These are phyloP conservation scores for Kodamaea arcana DNA, from an alignment of 1,139 yeast genomes.

Conservation along the genomic window DNA sequence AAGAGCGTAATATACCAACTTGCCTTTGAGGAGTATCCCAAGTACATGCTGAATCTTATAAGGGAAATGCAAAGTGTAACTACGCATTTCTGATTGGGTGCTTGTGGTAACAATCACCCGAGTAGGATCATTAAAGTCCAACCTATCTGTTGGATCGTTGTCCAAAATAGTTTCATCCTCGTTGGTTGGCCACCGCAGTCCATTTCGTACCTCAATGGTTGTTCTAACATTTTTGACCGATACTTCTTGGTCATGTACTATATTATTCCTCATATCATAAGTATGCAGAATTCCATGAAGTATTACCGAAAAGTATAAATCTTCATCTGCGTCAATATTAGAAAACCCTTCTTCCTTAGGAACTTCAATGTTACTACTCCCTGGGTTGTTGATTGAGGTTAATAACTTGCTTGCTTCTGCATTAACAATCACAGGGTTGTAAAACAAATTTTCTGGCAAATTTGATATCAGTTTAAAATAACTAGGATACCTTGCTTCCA, in stretches of 20 bases:
- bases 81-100: constrained; percentile 12
- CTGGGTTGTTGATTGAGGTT: constrained; percentile 15
- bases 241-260: constrained; percentile 7
- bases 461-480: constrained; percentile 32
- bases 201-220: constrained; percentile 41
- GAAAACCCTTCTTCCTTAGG: constrained; percentile 18
- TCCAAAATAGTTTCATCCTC: constrained; percentile 24
- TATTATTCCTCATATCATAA: constrained; percentile 7
- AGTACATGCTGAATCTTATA: constrained; percentile 40
- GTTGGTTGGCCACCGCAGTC: constrained; percentile 37
- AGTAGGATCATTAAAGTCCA: constrained; percentile 47
- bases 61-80: constrained; percentile 36
- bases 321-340: constrained; percentile 36
- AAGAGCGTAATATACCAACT: constrained; percentile 44
- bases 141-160: constrained; percentile 23
- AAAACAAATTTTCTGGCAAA: constrained; percentile 37
- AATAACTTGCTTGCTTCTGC: constrained; percentile 27
- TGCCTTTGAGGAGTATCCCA: constrained; percentile 27
- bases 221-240: constrained; percentile 12
- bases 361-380: constrained; percentile 12
- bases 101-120: constrained; percentile 32
- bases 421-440: constrained; percentile 31
- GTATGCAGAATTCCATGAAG: constrained; percentile 25
- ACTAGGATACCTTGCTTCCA: constrained; percentile 38
- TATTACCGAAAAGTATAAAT: constrained; percentile 36